These are phyloP conservation scores for Euphorbia pulcherrima DNA, from an alignment of 345 rosid genomes.

Conservation along the genomic window DNA sequence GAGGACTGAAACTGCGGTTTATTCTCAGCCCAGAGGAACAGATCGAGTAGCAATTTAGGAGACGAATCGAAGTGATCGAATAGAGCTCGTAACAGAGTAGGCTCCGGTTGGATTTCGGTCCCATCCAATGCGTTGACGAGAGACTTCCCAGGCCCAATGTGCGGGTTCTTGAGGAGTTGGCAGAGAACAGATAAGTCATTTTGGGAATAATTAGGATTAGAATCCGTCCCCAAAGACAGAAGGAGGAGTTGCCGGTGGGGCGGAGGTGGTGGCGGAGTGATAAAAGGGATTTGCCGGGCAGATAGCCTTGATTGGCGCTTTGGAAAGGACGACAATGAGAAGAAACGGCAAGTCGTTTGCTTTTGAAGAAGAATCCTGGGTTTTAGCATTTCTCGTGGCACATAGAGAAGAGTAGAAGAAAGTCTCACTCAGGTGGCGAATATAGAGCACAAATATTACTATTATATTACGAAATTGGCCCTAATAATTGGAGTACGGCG, in stretches of 20 bases:
- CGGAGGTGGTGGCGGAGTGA: conserved; percentile 29
- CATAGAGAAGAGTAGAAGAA: not conserved
- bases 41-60: conserved; percentile 51
- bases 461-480: conserved; percentile 12
- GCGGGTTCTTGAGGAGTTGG: conserved; percentile 45
- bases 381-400: not conserved
- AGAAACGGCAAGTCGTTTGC: conserved; percentile 3
- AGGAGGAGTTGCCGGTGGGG: conserved; percentile 15
- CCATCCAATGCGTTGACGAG: conserved; percentile 52
- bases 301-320: conserved; percentile 30
- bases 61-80: conserved; percentile 61
- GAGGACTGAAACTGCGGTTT: conserved; percentile 48
- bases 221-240: not conserved
- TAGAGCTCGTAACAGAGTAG: conserved; percentile 40
- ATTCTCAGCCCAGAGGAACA: conserved; percentile 76
- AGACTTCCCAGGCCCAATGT: conserved; percentile 34
- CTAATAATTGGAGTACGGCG: not conserved
- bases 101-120: conserved; percentile 50
- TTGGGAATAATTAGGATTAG: conserved; percentile 20
- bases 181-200: conserved; percentile 44
- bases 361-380: not conserved
- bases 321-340: conserved; percentile 18
- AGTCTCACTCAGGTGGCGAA: conserved; percentile 17
- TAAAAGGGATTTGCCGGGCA: conserved; percentile 30
- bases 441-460: not conserved